Percentiles rank a stretch among this genome's conserved stretches.
These are phyloP conservation scores for Lasiodiplodia gonubiensis DNA, from an alignment of 2,329 filamentous ascomycete genomes.

Conservation along the genomic window DNA sequence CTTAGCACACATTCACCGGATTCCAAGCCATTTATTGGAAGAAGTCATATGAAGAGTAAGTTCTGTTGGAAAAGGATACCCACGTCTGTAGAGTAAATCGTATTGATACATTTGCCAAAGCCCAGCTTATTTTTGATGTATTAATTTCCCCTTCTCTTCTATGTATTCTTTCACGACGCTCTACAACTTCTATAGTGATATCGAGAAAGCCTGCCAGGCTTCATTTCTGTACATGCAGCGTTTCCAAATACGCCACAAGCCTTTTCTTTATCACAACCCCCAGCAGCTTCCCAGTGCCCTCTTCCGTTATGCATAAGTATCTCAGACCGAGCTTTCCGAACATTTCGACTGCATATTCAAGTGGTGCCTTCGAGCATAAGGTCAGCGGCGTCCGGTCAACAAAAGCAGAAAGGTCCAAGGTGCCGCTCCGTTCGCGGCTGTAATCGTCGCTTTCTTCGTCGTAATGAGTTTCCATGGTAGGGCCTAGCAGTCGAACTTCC, in stretches of 20 bases:
- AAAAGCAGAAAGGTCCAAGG: conserved; percentile 56
- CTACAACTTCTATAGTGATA: no score
- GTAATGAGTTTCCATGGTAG: conserved; percentile 32
- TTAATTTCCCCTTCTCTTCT: neutral
- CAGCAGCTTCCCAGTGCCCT: conserved; percentile 56
- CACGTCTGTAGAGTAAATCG: neutral
- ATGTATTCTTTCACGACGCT: neutral
- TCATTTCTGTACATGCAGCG: conserved; percentile 34
- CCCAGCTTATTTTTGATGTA: neutral
- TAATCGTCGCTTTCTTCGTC: conserved; percentile 34
- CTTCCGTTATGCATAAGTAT: conserved; percentile 60
- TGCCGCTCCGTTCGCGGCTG: conserved; percentile 29
- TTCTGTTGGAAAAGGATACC: neutral
- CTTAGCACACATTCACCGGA: no score
- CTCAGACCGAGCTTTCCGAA: conserved; percentile 63
- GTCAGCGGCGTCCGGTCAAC: conserved; percentile 61
- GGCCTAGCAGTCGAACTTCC: conserved; percentile 48
- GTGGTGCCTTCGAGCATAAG: conserved; percentile 57
- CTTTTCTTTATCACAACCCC: conserved; percentile 66
- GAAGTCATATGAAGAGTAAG: neutral
- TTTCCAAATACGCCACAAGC: conserved; percentile 59
- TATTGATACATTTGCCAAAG: neutral
- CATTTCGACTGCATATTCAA: conserved; percentile 66
- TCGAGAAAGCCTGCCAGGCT: neutral
- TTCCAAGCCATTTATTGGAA: neutral